These are phyloP conservation scores for Penicillium egyptiacum DNA, from an alignment of 495 filamentous ascomycete species.

Conservation along the genomic window DNA sequence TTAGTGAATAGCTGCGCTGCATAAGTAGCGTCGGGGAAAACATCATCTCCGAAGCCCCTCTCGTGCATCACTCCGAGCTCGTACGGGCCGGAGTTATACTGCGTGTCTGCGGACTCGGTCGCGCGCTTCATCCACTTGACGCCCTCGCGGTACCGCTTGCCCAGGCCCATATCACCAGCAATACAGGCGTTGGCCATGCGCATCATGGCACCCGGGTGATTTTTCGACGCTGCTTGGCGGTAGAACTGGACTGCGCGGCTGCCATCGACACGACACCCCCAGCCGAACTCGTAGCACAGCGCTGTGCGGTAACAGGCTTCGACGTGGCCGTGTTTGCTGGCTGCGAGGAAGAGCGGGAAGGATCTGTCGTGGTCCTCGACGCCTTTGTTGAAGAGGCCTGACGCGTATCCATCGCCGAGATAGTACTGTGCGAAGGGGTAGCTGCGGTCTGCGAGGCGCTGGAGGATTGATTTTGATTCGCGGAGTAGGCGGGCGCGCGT, in stretches of 20 bases:
- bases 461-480: constrained; percentile 88
- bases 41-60: constrained; percentile 83
- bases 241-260: constrained; percentile 92
- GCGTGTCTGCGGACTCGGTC: constrained; percentile 79
- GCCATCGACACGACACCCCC: constrained; percentile 86
- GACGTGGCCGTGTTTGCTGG: constrained; percentile 95
- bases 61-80: constrained; percentile 87
- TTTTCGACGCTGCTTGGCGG: constrained; percentile 84
- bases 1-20: constrained; percentile 94
- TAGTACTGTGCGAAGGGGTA: constrained; percentile 99
- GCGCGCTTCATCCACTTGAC: constrained; percentile 96
- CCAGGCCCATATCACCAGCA: constrained; percentile 78
- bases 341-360: constrained; percentile 87
- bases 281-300: constrained; percentile 96
- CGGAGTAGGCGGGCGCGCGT: constrained; percentile 66
- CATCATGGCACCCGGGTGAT: constrained; percentile 92
- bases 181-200: constrained; percentile 89
- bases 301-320: constrained; percentile 93
- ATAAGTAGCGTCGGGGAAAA: constrained; percentile 87
- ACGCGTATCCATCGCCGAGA: constrained; percentile 89
- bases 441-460: constrained; percentile 77
- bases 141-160: constrained; percentile 85
- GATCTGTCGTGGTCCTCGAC: constrained; percentile 87
- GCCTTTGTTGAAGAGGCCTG: constrained; percentile 90
- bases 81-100: constrained; percentile 92